These are phyloP conservation scores for Dactylellina leptospora DNA, from an alignment of 2,329 filamentous ascomycete genomes.

Conservation along the genomic window DNA sequence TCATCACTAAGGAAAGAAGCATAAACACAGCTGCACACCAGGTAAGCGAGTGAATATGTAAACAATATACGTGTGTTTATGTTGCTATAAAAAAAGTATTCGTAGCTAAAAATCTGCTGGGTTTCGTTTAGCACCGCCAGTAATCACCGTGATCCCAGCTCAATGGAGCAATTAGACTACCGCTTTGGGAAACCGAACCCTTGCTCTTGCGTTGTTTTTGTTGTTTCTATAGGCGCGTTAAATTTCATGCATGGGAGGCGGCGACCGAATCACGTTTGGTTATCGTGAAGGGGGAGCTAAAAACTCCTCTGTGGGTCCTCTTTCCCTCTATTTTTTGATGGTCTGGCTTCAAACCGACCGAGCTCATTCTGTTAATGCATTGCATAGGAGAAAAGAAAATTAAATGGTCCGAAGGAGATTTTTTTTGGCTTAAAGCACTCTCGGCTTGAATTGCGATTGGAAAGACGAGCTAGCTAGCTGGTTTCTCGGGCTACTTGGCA, in stretches of 20 bases:
- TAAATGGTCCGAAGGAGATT: slow-evolving; percentile 19
- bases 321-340: neutral
- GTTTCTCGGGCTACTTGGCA: too few species aligned
- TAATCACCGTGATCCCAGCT: slow-evolving; percentile 4
- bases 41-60: too few species aligned
- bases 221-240: slow-evolving; percentile 47
- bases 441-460: slow-evolving; percentile 42
- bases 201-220: slow-evolving; percentile 43
- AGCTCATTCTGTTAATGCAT: slow-evolving; percentile 1
- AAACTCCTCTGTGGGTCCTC: neutral
- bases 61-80: too few species aligned
- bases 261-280: slow-evolving; percentile 8
- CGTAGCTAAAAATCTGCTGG: too few species aligned
- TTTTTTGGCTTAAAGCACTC: neutral
- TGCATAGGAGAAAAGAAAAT: slow-evolving; percentile 1
- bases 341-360: too few species aligned
- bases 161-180: slow-evolving; percentile 4
- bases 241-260: slow-evolving; percentile 30
- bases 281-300: neutral
- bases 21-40: too few species aligned
- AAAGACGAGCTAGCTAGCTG: too few species aligned
- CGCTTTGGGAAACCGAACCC: slow-evolving; percentile 22
- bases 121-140: slow-evolving; percentile 11
- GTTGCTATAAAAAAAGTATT: too few species aligned
- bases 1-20: neutral